These are phyloP conservation scores for Ophioceras dolichostomum DNA, from an alignment of 2,329 filamentous ascomycete species.

Conservation along the genomic window DNA sequence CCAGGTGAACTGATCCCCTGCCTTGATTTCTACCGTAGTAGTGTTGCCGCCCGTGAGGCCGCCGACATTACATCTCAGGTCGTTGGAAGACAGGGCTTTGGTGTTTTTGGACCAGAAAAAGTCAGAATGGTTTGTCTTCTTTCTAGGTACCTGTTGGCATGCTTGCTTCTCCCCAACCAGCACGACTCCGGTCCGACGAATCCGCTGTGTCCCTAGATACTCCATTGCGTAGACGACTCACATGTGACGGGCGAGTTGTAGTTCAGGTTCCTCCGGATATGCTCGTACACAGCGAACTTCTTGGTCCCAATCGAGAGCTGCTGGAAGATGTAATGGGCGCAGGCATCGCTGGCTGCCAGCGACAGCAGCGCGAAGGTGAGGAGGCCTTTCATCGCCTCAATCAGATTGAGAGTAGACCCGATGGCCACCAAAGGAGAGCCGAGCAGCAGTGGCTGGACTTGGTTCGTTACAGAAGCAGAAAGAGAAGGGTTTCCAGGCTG, in stretches of 20 bases:
- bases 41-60: constrained; percentile 18
- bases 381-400: constrained; percentile 24
- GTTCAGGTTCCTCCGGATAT: constrained; percentile 34
- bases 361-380: constrained; percentile 16
- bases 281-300: constrained; percentile 21
- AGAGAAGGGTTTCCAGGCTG: no score
- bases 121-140: no score
- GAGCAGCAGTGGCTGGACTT: no score
- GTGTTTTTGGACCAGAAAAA: no score
- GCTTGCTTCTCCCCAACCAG: no score
- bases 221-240: no score
- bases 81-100: constrained; percentile 23
- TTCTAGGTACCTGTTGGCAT: no score
- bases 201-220: no score
- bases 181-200: no score
- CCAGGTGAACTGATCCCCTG: constrained; percentile 25
- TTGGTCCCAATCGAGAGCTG: constrained; percentile 19
- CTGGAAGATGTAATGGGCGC: constrained; percentile 29
- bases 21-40: constrained; percentile 20
- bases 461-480: no score
- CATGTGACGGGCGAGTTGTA: constrained; percentile 33
- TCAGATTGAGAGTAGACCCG: no score
- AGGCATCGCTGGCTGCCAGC: constrained; percentile 18
- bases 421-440: no score
- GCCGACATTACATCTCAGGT: constrained; percentile 29